Conservation (phyloP, 2,329 filamentous ascomycete genomes). For the Cryphonectria nitschkei region DNA sequence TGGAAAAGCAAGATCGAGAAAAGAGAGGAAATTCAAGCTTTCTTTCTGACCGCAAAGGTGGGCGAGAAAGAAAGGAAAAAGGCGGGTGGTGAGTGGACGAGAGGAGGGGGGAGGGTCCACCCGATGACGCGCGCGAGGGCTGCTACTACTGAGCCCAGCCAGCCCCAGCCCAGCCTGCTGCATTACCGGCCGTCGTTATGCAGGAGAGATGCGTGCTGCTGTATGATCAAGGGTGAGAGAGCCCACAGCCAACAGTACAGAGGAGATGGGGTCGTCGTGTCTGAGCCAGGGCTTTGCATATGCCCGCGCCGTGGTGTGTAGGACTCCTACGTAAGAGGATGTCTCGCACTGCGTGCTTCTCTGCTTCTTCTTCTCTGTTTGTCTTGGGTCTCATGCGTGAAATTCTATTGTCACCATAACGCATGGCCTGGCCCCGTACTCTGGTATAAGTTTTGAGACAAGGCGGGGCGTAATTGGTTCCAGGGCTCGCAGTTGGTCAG, state of each 20-base stretch:
- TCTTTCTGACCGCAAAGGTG: not conserved
- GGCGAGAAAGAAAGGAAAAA: not conserved
- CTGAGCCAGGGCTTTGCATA: not conserved
- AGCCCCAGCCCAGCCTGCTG: constrained; percentile 16
- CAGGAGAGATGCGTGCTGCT: constrained; percentile 5
- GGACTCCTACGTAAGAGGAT: not conserved
- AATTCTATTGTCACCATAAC: not conserved
- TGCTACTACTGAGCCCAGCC: not conserved
- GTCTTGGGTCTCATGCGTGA: not conserved
- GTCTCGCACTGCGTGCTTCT: not conserved
- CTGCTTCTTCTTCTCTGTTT: not conserved
- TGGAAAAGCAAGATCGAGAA: constrained; percentile 15
- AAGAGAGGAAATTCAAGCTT: constrained; percentile 8
- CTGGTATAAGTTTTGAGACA: not conserved
- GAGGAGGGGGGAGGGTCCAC: constrained; percentile 18
- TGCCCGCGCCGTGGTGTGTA: not conserved
- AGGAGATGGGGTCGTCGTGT: constrained; percentile 1
- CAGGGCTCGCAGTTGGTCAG: not conserved
- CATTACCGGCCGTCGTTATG: constrained; percentile 15
- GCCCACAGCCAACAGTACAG: constrained; percentile 8
- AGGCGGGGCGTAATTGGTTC: not conserved
- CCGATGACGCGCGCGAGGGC: constrained; percentile 24
- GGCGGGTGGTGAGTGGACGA: constrained; percentile 8
- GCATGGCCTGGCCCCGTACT: not conserved
- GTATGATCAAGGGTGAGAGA: constrained; percentile 12